Percentiles rank a stretch among this genome's conserved stretches.
Conservation (phyloP, 2,329 filamentous ascomycete species). For the Myriosclerotinia scirpicola region DNA sequence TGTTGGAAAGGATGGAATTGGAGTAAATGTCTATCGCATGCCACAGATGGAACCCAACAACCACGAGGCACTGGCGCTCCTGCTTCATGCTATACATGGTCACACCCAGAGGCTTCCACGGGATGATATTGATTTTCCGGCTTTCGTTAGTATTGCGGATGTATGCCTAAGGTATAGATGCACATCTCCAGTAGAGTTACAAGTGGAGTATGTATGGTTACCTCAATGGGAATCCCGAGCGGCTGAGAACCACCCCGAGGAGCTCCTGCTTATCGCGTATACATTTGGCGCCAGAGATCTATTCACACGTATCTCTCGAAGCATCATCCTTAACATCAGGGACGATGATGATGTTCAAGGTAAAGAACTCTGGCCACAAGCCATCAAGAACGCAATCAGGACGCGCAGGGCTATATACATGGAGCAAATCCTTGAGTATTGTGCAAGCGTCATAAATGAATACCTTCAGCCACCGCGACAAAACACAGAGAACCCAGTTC, state of each 20-base stretch:
- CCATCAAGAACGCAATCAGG: slow-evolving; percentile 51
- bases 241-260: slow-evolving; percentile 50
- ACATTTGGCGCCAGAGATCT: slow-evolving; percentile 51
- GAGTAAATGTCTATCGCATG: slow-evolving; percentile 53
- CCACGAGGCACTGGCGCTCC: slow-evolving; percentile 46
- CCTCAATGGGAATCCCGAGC: slow-evolving; percentile 52
- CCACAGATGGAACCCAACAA: slow-evolving; percentile 51
- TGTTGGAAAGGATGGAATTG: slow-evolving; percentile 47
- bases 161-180: slow-evolving; percentile 52
- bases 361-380: slow-evolving; percentile 48
- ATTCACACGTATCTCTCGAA: slow-evolving; percentile 53
- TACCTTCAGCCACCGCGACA: slow-evolving; percentile 43
- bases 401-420: slow-evolving; percentile 51
- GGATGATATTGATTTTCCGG: slow-evolving; percentile 48
- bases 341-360: slow-evolving; percentile 47
- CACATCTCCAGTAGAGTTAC: slow-evolving; percentile 51
- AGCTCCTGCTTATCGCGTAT: slow-evolving; percentile 53
- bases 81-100: slow-evolving; percentile 54
- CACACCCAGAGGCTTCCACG: slow-evolving; percentile 48
- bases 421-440: slow-evolving; percentile 51
- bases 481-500: slow-evolving; percentile 27
- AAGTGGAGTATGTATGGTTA: slow-evolving; percentile 54
- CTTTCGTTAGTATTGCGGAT: slow-evolving; percentile 54
- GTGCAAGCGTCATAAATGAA: slow-evolving; percentile 47
- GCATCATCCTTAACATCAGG: slow-evolving; percentile 48